phyloP scores from a whole-genome alignment of 2,329 filamentous ascomycete species.

The Rhytidhysteron rufulum region DNA sequence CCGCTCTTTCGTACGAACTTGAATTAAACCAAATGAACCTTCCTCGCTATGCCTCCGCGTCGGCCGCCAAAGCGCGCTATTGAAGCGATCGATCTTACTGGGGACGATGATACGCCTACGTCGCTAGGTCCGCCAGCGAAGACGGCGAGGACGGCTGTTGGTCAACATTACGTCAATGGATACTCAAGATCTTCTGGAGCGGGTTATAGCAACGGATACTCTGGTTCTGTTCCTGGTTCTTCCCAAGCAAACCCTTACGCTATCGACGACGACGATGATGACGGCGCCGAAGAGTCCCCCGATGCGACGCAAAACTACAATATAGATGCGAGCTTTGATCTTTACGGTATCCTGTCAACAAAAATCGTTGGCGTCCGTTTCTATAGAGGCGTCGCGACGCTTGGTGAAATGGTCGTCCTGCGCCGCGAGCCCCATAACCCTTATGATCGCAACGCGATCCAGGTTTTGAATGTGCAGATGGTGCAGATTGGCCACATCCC shows the following conservation, averaged over 20 bases:
- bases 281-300: constrained; percentile 24
- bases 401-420: constrained; percentile 29
- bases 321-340: constrained; percentile 16
- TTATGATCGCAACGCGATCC: constrained; percentile 18
- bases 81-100: constrained; percentile 43
- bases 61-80: constrained; percentile 33
- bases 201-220: no score
- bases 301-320: constrained; percentile 22
- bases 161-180: no score
- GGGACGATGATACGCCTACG: constrained; percentile 29
- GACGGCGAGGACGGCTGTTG: no score
- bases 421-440: constrained; percentile 64
- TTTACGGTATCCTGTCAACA: constrained; percentile 39
- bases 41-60: neutral
- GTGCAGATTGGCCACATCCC: constrained; percentile 77
- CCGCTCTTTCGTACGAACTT: no score
- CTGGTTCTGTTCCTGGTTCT: constrained; percentile 14
- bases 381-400: constrained; percentile 32
- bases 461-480: constrained; percentile 69
- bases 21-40: no score
- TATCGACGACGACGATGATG: constrained; percentile 22
- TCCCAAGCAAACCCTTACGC: constrained; percentile 23
- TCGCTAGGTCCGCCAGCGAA: neutral
- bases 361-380: constrained; percentile 57
- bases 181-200: no score